Conservation (phyloP, 257 asterid species). For the Ilex asprella region DNA sequence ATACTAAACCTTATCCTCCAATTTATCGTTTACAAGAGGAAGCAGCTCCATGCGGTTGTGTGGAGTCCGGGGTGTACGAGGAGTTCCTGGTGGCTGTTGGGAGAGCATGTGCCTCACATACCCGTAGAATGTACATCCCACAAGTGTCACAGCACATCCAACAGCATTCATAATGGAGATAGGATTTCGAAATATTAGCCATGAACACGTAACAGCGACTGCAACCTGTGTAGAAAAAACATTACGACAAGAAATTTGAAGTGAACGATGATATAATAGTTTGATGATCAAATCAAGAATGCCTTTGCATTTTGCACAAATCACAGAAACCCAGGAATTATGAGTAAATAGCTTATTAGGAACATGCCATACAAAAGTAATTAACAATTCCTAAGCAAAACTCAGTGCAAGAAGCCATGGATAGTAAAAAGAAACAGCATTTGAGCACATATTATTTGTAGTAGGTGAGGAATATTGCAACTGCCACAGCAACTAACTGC, state of each 20-base stretch:
- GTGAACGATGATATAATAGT: background rate
- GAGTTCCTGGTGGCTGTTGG: conserved; percentile 55
- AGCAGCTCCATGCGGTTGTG: conserved; percentile 48
- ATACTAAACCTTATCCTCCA: conserved; percentile 53
- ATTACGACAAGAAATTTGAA: too few species aligned
- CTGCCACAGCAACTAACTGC: too few species aligned
- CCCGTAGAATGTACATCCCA: conserved; percentile 93
- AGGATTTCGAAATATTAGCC: conserved; percentile 87
- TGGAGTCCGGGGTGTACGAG: conserved; percentile 62
- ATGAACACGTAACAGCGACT: conserved; percentile 84
- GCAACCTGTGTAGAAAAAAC: conserved; percentile 52
- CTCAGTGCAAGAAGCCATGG: too few species aligned
- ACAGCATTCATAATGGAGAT: conserved; percentile 73
- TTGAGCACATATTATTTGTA: too few species aligned
- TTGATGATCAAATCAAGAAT: too few species aligned
- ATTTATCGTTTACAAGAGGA: conserved; percentile 63
- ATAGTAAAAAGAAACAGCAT: too few species aligned
- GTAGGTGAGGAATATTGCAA: too few species aligned
- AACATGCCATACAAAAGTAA: background rate
- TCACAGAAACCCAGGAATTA: background rate
- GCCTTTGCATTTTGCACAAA: background rate
- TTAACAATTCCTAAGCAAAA: background rate
- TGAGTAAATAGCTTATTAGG: background rate
- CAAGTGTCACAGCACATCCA: conserved; percentile 69
- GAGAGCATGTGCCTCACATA: conserved; percentile 72